A percentile compares a stretch with the other conserved stretches of the same genome.
Evolutionary conservation across 805 yeast genomes (phyloP).

Genomic region (Zygosaccharomyces bisporus): DNA sequence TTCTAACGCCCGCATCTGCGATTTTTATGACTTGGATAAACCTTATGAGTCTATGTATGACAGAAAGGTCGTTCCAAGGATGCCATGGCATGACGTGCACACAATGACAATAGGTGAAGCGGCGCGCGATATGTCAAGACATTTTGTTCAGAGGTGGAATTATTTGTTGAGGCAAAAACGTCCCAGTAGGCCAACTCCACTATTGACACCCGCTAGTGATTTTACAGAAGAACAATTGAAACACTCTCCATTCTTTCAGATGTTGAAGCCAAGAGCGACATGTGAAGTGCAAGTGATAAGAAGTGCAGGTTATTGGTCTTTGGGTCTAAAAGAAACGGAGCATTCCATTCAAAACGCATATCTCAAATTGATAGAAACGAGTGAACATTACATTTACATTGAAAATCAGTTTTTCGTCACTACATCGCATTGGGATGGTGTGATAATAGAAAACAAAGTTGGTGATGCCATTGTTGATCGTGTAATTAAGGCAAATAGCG

Average conservation of each 20-base stretch:
- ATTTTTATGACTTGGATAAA: conserved; percentile 71
- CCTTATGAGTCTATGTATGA: conserved; percentile 94
- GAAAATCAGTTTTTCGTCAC: conserved; percentile 96
- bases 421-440: conserved; percentile 81
- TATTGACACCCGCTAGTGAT: conserved; percentile 89
- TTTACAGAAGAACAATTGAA: conserved; percentile 67
- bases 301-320: conserved; percentile 90
- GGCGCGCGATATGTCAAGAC: conserved; percentile 89
- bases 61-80: conserved; percentile 73
- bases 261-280: conserved; percentile 59
- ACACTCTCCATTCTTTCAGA: conserved; percentile 42
- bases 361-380: conserved; percentile 80
- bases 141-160: conserved; percentile 97
- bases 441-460: conserved; percentile 76
- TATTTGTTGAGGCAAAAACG: conserved; percentile 87
- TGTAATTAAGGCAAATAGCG: conserved; percentile 80
- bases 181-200: conserved; percentile 90
- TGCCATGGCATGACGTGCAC: conserved; percentile 99
- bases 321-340: conserved; percentile 81
- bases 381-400: conserved; percentile 88
- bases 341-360: conserved; percentile 92
- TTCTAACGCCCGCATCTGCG: conserved; percentile 91
- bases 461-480: conserved; percentile 97
- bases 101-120: conserved; percentile 93
- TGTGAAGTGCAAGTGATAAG: conserved; percentile 89